Evolutionary conservation across 2,329 filamentous ascomycete species (phyloP).

Genomic region (Herpotrichia juniperi): DNA sequence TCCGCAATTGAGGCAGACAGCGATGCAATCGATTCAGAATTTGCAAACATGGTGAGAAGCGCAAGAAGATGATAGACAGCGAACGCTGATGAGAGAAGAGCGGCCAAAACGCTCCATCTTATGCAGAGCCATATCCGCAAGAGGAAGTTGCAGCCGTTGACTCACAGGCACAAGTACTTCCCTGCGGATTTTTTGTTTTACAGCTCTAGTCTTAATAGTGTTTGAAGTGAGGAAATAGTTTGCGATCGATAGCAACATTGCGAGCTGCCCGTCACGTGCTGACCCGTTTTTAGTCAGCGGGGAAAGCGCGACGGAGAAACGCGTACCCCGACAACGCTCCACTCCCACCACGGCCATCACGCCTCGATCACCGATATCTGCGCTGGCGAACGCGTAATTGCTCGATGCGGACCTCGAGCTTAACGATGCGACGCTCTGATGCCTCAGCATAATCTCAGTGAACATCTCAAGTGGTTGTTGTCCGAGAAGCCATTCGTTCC

Average conservation of each 20-base stretch:
- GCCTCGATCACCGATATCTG: constrained; percentile 12
- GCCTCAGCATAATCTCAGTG: constrained; percentile 56
- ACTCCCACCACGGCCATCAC: constrained; percentile 22
- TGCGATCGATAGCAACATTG: no score
- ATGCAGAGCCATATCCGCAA: not conserved
- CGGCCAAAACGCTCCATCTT: not conserved
- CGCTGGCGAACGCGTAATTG: constrained; percentile 26
- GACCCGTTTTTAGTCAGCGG: constrained; percentile 22
- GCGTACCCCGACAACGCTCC: constrained; percentile 16
- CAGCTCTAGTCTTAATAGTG: no score
- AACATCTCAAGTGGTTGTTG: constrained; percentile 57
- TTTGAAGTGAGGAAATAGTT: no score
- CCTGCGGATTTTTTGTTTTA: no score
- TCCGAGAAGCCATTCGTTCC: constrained; percentile 53
- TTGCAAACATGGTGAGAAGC: constrained; percentile 16
- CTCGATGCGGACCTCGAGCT: constrained; percentile 23
- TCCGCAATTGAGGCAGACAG: constrained; percentile 31
- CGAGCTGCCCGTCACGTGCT: constrained; percentile 34
- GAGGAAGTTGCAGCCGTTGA: constrained; percentile 1
- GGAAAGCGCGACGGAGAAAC: constrained; percentile 23
- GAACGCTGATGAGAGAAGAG: not conserved
- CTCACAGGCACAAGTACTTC: not conserved
- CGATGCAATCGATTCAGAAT: constrained; percentile 18
- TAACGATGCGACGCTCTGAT: constrained; percentile 45
- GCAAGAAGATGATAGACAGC: not conserved